Percentiles rank a stretch among this genome's conserved stretches.
Conservation (phyloP, 2,329 filamentous ascomycete species). For the Podosphaera fusca region DNA sequence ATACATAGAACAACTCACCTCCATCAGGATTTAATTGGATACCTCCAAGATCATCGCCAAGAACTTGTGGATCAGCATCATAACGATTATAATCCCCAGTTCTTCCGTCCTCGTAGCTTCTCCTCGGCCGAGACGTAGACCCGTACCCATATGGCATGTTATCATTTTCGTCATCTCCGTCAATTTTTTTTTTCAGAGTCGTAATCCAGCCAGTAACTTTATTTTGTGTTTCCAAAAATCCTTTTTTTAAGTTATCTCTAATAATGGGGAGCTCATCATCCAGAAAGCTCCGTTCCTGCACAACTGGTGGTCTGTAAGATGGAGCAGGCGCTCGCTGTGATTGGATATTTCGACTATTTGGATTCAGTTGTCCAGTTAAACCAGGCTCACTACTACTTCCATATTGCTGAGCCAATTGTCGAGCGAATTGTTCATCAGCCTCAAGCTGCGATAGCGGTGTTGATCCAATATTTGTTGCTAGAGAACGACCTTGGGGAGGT, state of each 20-base stretch:
- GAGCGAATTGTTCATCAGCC: slow-evolving; percentile 74
- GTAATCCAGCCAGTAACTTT: slow-evolving; percentile 87
- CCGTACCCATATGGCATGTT: slow-evolving; percentile 14
- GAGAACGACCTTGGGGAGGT: slow-evolving; percentile 60
- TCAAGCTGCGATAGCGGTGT: slow-evolving; percentile 59
- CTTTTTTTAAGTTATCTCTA: slow-evolving; percentile 77
- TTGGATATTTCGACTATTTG: slow-evolving; percentile 13
- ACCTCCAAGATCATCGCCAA: slow-evolving; percentile 70
- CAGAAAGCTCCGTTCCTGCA: slow-evolving; percentile 71
- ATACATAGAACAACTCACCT: slow-evolving; percentile 23
- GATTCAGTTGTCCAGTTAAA: slow-evolving; percentile 32
- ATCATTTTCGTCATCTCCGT: slow-evolving; percentile 57
- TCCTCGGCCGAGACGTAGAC: slow-evolving; percentile 20
- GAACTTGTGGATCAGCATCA: slow-evolving; percentile 76
- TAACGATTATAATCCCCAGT: slow-evolving; percentile 83
- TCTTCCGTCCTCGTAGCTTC: slow-evolving; percentile 35
- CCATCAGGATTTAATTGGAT: slow-evolving; percentile 40
- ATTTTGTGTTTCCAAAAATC: slow-evolving; percentile 79
- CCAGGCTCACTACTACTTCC: slow-evolving; percentile 25
- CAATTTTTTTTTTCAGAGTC: slow-evolving; percentile 76
- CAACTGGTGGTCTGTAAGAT: slow-evolving; percentile 28
- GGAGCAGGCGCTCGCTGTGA: slow-evolving; percentile 30
- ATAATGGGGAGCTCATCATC: slow-evolving; percentile 92
- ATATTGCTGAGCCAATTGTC: slow-evolving; percentile 83
- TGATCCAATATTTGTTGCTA: slow-evolving; percentile 27